Percentiles rank a stretch among this genome's conserved stretches.
Evolutionary conservation across 331 rosid genomes (phyloP).

Genomic region (Quercus tomentella): DNA sequence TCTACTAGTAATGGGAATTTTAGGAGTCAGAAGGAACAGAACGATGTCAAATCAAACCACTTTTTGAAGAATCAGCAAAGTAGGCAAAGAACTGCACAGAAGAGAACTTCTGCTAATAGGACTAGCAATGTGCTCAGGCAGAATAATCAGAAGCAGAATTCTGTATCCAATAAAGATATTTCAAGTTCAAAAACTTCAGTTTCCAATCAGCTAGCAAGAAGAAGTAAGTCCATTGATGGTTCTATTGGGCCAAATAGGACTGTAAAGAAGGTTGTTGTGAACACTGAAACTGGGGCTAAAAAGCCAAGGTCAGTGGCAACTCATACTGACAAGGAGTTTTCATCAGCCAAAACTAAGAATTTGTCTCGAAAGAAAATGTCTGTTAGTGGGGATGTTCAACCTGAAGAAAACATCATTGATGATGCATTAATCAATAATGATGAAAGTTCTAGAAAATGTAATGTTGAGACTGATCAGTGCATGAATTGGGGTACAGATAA

Average conservation of each 20-base stretch:
- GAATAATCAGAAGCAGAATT: constrained; percentile 85
- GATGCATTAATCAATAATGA: constrained; percentile 20
- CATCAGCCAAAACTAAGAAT: constrained; percentile 27
- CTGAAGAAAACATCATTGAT: constrained; percentile 32
- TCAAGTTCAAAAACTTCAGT: constrained; percentile 35
- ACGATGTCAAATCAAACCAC: constrained; percentile 48
- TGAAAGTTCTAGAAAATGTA: constrained; percentile 53
- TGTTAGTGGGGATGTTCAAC: constrained; percentile 20
- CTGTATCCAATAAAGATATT: constrained; percentile 40
- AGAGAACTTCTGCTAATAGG: constrained; percentile 39
- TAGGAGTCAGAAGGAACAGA: constrained; percentile 46
- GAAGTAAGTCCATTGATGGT: constrained; percentile 31
- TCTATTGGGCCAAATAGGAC: constrained; percentile 37
- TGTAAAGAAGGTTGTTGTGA: constrained; percentile 32
- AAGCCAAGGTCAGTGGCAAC: constrained; percentile 36
- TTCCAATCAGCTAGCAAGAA: constrained; percentile 38
- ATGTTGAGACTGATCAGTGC: constrained; percentile 42
- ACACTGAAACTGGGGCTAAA: constrained; percentile 41
- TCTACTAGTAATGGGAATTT: constrained; percentile 38
- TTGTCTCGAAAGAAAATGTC: constrained; percentile 37
- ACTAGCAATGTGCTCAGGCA: constrained; percentile 47
- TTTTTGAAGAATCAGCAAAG: constrained; percentile 37
- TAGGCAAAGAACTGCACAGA: constrained; percentile 35
- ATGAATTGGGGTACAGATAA: constrained; percentile 33
- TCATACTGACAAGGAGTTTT: constrained; percentile 38